phyloP scores from a whole-genome alignment of 2,329 filamentous ascomycete species.

The Aspergillus sp. region DNA sequence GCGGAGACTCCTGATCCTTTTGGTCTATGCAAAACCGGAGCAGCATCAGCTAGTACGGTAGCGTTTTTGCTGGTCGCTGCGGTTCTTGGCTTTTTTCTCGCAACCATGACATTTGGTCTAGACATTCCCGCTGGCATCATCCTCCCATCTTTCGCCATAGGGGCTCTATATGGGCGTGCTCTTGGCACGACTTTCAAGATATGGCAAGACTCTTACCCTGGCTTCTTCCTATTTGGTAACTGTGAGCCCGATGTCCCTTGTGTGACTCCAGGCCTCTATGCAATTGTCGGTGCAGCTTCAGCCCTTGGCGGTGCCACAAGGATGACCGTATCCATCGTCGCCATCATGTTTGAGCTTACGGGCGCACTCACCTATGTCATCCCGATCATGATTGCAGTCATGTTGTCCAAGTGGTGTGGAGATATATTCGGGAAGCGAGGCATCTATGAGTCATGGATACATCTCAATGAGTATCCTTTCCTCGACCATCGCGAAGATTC shows the following conservation, averaged over 20 bases:
- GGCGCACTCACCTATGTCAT: slow-evolving; percentile 94
- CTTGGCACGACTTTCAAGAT: slow-evolving; percentile 88
- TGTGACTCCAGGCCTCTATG: slow-evolving; percentile 92
- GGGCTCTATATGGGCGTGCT: slow-evolving; percentile 83
- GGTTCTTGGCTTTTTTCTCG: slow-evolving; percentile 78
- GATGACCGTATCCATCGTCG: slow-evolving; percentile 97
- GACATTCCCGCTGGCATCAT: slow-evolving; percentile 95
- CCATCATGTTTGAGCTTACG: slow-evolving; percentile 99
- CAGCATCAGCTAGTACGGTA: slow-evolving; percentile 78
- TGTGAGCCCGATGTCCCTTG: slow-evolving; percentile 86
- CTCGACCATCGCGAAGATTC: slow-evolving; percentile 85
- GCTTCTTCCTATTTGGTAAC: slow-evolving; percentile 72
- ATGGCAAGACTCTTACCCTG: slow-evolving; percentile 75
- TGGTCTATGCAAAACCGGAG: slow-evolving; percentile 83
- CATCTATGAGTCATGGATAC: slow-evolving; percentile 98
- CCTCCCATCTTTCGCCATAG: slow-evolving; percentile 92
- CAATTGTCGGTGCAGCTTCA: slow-evolving; percentile 91
- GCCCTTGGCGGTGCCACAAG: slow-evolving; percentile 91
- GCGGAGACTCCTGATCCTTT: slow-evolving; percentile 72
- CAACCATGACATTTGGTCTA: slow-evolving; percentile 86
- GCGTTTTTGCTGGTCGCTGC: slow-evolving; percentile 80
- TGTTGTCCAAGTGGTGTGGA: slow-evolving; percentile 97
- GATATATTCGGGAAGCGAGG: slow-evolving; percentile 89
- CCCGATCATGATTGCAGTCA: slow-evolving; percentile 98
- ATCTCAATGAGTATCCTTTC: slow-evolving; percentile 92